Evolutionary conservation across 1,139 yeast species (phyloP).

Genomic region (Pneumocystis canis): DNA sequence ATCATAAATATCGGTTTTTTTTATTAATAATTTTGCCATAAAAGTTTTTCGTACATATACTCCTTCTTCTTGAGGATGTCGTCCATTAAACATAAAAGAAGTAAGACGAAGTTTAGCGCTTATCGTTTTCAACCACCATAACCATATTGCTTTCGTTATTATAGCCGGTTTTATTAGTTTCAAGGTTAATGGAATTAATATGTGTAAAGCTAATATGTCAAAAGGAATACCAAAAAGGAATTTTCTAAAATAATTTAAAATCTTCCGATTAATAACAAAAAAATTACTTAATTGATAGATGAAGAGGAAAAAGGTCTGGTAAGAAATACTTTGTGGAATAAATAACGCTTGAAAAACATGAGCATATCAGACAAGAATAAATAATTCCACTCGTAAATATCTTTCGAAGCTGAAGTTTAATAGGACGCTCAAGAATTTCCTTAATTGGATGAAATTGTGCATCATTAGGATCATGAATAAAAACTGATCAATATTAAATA

Average conservation of each 20-base stretch:
- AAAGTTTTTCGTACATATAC: slow-evolving; percentile 34
- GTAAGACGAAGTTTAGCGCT: slow-evolving; percentile 53
- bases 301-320: slow-evolving; percentile 22
- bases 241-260: slow-evolving; percentile 16
- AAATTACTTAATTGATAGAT: slow-evolving; percentile 8
- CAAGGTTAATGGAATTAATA: slow-evolving; percentile 16
- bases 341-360: slow-evolving; percentile 61
- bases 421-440: slow-evolving; percentile 70
- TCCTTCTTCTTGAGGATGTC: slow-evolving; percentile 68
- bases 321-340: slow-evolving; percentile 36
- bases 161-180: slow-evolving; percentile 12
- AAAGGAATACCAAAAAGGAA: slow-evolving; percentile 22
- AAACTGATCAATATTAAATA: slow-evolving; percentile 24
- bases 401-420: slow-evolving; percentile 55
- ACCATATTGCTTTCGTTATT: slow-evolving; percentile 38
- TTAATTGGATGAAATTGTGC: slow-evolving; percentile 80
- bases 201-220: slow-evolving; percentile 20
- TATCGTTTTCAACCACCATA: slow-evolving; percentile 39
- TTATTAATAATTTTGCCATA: slow-evolving; percentile 21
- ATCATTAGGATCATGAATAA: slow-evolving; percentile 88
- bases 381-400: slow-evolving; percentile 62
- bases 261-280: slow-evolving; percentile 22
- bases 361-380: slow-evolving; percentile 54
- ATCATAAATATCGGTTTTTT: slow-evolving; percentile 32
- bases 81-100: slow-evolving; percentile 57